Evolutionary conservation across 2,329 filamentous ascomycete genomes (phyloP), one percentile per base, ranked within the genome.

Genomic region (Fusarium praegraminearum): DNA sequence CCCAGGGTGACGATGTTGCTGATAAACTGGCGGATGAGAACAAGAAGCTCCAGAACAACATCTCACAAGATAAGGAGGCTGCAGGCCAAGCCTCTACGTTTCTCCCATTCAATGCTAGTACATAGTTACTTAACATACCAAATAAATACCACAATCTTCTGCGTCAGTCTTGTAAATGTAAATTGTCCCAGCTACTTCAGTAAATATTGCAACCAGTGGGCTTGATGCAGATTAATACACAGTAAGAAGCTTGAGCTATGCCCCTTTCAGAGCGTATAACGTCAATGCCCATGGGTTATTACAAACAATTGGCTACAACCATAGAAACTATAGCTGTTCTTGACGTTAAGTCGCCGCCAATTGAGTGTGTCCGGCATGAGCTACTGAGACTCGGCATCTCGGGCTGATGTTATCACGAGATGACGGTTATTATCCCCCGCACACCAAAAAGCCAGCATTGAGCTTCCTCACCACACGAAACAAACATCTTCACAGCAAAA

Each of bases 31-130:
- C 76, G 0, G 77, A 78, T 7, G 84, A 87, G 77, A 76, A 82
- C 70, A 83, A 73, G 38, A 88, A 88, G 78, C 77, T 88, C 28
- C 74, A 84, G 46, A 87, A 83, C 75, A 88, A 88, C 72, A 84
- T 88, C 57, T 66, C 76, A 3, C 77, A 80, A 35, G 86, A 89
- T 57, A 76, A 78, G 53, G 79, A 77, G 33, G 81, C 81, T 56
- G 83, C 84, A 5, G 86, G 86, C 6, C 78, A 84, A 32, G 61
- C 78, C 3, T 85, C 81, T 2, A 84, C 80, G 44, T 72, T 60
- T 13, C 38, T 76, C 3, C 49, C 71, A 5, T 75, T 75, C 38
- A 60, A 73, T 52, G 72, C 66, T 3, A 62, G 55, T 2, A 74
- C 72, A 7, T 45, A 30, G 2, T 8, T 10, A 3, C 4, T 12